These are phyloP conservation scores for Alternaria metachromatica DNA, from an alignment of 2,329 filamentous ascomycete species.

Conservation along the genomic window DNA sequence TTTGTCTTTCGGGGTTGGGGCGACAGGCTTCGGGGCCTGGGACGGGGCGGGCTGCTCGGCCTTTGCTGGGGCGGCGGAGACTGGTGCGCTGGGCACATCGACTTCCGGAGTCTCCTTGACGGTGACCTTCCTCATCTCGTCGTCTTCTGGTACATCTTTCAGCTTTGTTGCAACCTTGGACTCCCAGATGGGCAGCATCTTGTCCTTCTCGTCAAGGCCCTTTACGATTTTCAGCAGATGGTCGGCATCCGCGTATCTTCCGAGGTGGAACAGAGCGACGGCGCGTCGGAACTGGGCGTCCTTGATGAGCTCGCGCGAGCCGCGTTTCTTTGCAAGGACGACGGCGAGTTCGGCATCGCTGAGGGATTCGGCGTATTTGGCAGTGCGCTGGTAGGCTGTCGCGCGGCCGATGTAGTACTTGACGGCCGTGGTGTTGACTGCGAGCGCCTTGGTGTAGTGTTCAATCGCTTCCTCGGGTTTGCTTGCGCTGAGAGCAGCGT, in stretches of 20 bases:
- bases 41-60: constrained; percentile 13
- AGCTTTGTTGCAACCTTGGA: constrained; percentile 62
- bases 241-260: constrained; percentile 76
- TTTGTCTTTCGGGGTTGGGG: constrained; percentile 60
- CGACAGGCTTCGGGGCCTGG: constrained; percentile 35
- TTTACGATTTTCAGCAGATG: constrained; percentile 69
- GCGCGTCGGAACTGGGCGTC: constrained; percentile 83
- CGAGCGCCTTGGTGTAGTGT: constrained; percentile 70
- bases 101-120: constrained; percentile 61
- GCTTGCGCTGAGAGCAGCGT: constrained; percentile 65
- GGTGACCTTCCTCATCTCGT: constrained; percentile 51
- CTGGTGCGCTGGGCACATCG: constrained; percentile 51
- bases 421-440: constrained; percentile 69
- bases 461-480: constrained; percentile 73
- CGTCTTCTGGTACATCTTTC: constrained; percentile 56
- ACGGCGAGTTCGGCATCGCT: constrained; percentile 59
- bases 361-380: constrained; percentile 56
- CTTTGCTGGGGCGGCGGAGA: constrained; percentile 15
- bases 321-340: constrained; percentile 73
- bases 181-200: constrained; percentile 64
- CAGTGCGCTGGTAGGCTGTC: constrained; percentile 73
- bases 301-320: constrained; percentile 75
- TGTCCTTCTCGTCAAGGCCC: constrained; percentile 60
- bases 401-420: constrained; percentile 83
- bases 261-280: constrained; percentile 73